Evolutionary conservation across 306 rosid species (phyloP), one percentile per base, ranked within the genome.

Genomic region (Adenanthera pavonina): DNA sequence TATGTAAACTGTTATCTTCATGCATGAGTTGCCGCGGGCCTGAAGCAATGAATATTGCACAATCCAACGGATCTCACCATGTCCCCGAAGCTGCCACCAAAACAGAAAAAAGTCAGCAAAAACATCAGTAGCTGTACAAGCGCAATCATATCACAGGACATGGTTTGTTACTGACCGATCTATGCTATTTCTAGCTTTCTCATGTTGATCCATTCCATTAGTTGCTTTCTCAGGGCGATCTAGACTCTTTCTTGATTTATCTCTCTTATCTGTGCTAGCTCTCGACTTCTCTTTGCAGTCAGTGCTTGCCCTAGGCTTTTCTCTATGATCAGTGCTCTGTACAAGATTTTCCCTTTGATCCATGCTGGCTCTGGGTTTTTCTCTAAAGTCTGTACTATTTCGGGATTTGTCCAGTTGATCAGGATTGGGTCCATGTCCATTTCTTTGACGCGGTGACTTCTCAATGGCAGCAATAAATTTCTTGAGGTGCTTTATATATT

Each of bases 11-110:
- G 77, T 80, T 73, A 78, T 80, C 88, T 65, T 87, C 87, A 93
- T 56, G 89, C 84, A 46, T 84, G 87, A 35, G 97, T 89, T 5
- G 92, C 83, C 0, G 91, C 86, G 51, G 97, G 97, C 88, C 85
- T 92, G 89, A 95, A 95, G 85, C 99, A 95, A 86, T 87, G 95
- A 76, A 95, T 95, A 72, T 93, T 93, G 98, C 97, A 92, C 57
- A 95, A 90, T 62, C 97, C 81, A 76, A 93, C 97, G 1, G 99
- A 95, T 83, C 96, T 93, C 83, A 95, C 94, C 89, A 95, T 95
- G 78, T 82, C 88, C 5, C 99, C 99, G 13, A 95, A 90, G 38
- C 99, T 95, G 97, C 92, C 85, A 85, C 35, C 85, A 81, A 54
- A 77, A 84, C 51, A 75, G 64, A 80, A 79, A 71, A 84, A 38